A percentile compares a stretch with the other conserved stretches of the same genome.
Conservation (phyloP, 768 basidiomycete genomes). For the Auricularia sp. region DNA sequence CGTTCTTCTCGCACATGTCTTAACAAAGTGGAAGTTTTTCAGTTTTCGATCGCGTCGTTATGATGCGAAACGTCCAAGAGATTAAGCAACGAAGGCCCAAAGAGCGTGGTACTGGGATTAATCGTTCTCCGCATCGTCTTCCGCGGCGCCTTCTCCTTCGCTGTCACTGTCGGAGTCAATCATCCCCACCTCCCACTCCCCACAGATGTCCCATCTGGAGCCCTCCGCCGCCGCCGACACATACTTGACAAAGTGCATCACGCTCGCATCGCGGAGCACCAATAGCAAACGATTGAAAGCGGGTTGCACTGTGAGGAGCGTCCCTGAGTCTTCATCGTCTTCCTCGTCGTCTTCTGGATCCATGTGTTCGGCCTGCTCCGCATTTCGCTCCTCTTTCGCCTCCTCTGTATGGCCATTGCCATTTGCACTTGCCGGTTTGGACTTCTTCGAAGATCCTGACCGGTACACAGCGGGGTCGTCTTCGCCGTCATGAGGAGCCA, state of each 20-base stretch:
- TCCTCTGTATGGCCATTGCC: constrained; percentile 13
- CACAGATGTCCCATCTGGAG: constrained; percentile 87
- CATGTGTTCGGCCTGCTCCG: constrained; percentile 7
- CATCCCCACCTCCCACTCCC: constrained; percentile 86
- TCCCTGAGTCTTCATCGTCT: constrained; percentile 60
- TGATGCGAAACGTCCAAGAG: too few relatives aligned
- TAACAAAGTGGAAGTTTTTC: too few relatives aligned
- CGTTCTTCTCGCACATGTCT: too few relatives aligned
- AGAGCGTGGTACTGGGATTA: not conserved
- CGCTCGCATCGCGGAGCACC: constrained; percentile 84
- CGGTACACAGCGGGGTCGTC: constrained; percentile 95
- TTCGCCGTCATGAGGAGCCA: constrained; percentile 89
- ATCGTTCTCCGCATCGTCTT: not conserved
- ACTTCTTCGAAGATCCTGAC: constrained; percentile 35
- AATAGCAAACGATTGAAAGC: constrained; percentile 84
- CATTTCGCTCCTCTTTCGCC: constrained; percentile 14
- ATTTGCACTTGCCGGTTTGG: constrained; percentile 12
- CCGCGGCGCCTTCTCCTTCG: constrained; percentile 13
- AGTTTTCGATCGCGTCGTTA: not conserved
- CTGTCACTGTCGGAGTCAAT: constrained; percentile 53
- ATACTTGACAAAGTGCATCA: constrained; percentile 94
- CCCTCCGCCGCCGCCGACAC: constrained; percentile 82
- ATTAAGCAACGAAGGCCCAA: too few relatives aligned
- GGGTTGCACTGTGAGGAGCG: constrained; percentile 77
- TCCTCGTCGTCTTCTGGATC: constrained; percentile 26